phyloP scores from a whole-genome alignment of 192 early-diverging fungal genomes.

The Entomortierella parvispora region DNA sequence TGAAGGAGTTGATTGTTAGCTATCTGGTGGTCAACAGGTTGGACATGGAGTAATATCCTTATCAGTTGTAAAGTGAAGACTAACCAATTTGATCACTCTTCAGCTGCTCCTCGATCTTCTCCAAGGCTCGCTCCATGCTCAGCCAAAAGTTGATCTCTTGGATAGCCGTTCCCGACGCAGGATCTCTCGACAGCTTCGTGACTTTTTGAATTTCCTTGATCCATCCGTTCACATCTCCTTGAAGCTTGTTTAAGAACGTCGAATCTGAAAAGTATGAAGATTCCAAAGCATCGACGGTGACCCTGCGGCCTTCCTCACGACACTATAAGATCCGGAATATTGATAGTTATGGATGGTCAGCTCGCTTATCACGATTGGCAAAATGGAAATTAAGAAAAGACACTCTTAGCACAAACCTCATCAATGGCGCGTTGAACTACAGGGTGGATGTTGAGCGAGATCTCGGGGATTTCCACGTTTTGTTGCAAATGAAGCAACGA shows the following conservation, averaged over 20 bases:
- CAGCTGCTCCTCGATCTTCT: constrained; percentile 94
- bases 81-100: constrained; percentile 86
- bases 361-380: background rate
- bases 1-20: too few relatives aligned
- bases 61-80: background rate
- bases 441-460: constrained; percentile 87
- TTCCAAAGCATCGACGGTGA: constrained; percentile 81
- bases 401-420: constrained; percentile 42
- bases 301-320: constrained; percentile 68
- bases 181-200: constrained; percentile 93
- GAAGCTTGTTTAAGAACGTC: constrained; percentile 91
- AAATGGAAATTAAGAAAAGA: constrained; percentile 5
- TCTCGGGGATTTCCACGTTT: constrained; percentile 97
- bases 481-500: constrained; percentile 95
- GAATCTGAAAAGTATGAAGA: constrained; percentile 80
- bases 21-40: too few relatives aligned
- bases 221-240: constrained; percentile 97
- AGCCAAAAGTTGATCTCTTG: constrained; percentile 99
- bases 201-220: constrained; percentile 99
- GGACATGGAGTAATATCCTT: background rate
- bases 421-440: constrained; percentile 76
- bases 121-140: constrained; percentile 93
- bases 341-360: background rate
- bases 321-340: constrained; percentile 51
- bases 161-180: constrained; percentile 88